Conservation (phyloP, 78 protist species). For the Monosiga brevicollis region DNA sequence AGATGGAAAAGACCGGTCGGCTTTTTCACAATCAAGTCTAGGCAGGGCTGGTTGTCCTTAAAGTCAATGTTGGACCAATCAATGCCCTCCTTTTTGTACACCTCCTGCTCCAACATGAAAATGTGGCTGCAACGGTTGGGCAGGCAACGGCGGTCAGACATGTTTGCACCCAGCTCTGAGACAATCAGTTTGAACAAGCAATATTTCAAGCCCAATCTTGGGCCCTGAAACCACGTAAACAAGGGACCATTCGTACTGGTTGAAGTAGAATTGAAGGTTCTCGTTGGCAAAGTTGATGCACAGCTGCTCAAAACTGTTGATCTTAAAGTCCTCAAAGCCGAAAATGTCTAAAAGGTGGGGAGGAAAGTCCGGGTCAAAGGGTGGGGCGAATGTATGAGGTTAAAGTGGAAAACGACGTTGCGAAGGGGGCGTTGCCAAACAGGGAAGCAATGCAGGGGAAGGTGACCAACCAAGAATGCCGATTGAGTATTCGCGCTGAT, state of each 20-base stretch:
- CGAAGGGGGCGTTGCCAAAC: too few relatives aligned
- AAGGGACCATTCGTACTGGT: background rate
- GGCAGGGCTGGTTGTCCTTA: conserved; percentile 5
- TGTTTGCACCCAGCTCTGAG: too few relatives aligned
- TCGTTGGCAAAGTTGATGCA: conserved; percentile 86
- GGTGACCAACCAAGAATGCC: too few relatives aligned
- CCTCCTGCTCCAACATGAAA: conserved; percentile 33
- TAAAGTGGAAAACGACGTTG: too few relatives aligned
- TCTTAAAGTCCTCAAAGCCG: conserved; percentile 87
- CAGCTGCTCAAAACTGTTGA: conserved; percentile 73
- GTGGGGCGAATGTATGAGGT: too few relatives aligned
- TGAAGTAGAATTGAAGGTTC: conserved; percentile 73
- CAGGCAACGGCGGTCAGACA: too few relatives aligned
- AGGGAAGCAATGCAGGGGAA: too few relatives aligned
- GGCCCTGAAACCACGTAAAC: too few relatives aligned
- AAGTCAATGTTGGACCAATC: conserved; percentile 15
- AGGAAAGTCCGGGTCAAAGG: too few relatives aligned
- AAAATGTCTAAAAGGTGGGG: conserved; percentile 93
- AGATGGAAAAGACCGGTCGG: conserved; percentile 29
- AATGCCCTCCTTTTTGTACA: conserved; percentile 43
- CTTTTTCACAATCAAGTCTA: conserved; percentile 25
- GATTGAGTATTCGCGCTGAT: too few relatives aligned
- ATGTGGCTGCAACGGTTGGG: conserved; percentile 7
- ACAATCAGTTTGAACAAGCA: too few relatives aligned
- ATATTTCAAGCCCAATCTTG: too few relatives aligned